phyloP scores from a whole-genome alignment of 1,139 yeast species.

The Hyphopichia burtonii region DNA sequence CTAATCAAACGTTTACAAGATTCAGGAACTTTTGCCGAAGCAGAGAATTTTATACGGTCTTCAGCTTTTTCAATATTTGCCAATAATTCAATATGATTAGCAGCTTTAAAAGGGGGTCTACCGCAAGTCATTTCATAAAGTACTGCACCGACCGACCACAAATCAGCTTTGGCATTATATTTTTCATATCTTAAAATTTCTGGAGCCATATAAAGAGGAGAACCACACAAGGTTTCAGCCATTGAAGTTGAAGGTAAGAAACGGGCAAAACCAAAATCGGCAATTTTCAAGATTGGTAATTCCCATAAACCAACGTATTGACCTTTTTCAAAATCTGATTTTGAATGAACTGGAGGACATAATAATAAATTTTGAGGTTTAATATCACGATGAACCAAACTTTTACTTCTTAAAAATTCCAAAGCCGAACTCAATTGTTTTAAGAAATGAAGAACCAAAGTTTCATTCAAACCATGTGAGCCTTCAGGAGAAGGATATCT shows the following conservation, averaged over 20 bases:
- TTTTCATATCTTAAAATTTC: slow-evolving; percentile 92
- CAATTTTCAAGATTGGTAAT: slow-evolving; percentile 85
- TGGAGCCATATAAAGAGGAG: slow-evolving; percentile 97
- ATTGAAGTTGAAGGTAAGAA: slow-evolving; percentile 87
- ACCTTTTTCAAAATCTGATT: slow-evolving; percentile 52
- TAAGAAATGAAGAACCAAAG: slow-evolving; percentile 76
- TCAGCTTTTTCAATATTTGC: slow-evolving; percentile 80
- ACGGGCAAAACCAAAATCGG: slow-evolving; percentile 97
- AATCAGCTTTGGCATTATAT: slow-evolving; percentile 94
- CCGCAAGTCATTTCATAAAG: slow-evolving; percentile 94
- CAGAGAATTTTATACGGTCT: slow-evolving; percentile 75
- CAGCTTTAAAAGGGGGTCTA: slow-evolving; percentile 91
- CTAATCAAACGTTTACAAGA: slow-evolving; percentile 69
- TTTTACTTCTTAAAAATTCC: slow-evolving; percentile 73
- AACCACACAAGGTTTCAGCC: slow-evolving; percentile 97
- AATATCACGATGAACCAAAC: slow-evolving; percentile 89
- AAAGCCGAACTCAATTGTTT: slow-evolving; percentile 86
- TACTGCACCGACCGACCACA: slow-evolving; percentile 98
- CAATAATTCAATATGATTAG: slow-evolving; percentile 84
- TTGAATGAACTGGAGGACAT: slow-evolving; percentile 70
- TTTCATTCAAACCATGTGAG: slow-evolving; percentile 76
- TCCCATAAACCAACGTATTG: slow-evolving; percentile 81
- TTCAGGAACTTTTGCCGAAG: slow-evolving; percentile 57
- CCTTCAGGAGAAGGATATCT: slow-evolving; percentile 82
- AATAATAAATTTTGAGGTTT: slow-evolving; percentile 89